Conservation (phyloP, 257 asterid species). For the Lavandula angustifolia region DNA sequence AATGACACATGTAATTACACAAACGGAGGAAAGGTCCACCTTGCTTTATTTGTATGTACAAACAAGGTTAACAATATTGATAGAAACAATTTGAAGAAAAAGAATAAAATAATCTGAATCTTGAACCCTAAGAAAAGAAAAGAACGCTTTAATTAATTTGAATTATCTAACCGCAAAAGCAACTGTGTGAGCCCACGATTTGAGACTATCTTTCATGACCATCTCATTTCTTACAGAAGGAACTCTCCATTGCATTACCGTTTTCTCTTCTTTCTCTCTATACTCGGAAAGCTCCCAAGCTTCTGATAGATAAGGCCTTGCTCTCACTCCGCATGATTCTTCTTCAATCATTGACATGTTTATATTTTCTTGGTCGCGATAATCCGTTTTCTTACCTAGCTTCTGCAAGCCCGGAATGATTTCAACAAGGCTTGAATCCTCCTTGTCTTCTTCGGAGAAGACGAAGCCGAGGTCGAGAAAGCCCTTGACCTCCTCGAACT, state of each 20-base stretch:
- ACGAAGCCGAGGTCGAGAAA: conserved; percentile 80
- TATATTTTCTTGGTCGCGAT: too few relatives aligned
- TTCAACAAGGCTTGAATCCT: conserved; percentile 46
- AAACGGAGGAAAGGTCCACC: background rate
- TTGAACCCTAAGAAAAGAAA: background rate
- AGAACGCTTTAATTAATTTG: background rate
- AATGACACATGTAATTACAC: background rate
- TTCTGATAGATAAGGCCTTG: conserved; percentile 84
- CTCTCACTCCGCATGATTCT: conserved; percentile 18
- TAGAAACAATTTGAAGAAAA: background rate
- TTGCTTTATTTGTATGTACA: conserved; percentile 1
- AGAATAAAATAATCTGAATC: background rate
- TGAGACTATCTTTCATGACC: conserved; percentile 64
- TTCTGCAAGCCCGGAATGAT: conserved; percentile 76
- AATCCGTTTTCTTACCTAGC: conserved; percentile 41
- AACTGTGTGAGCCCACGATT: conserved; percentile 76
- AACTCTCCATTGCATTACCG: conserved; percentile 48
- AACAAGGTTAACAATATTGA: background rate
- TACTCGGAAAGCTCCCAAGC: conserved; percentile 51
- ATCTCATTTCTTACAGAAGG: conserved; percentile 43
- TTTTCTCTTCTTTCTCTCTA: conserved; percentile 26
- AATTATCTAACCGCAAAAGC: conserved; percentile 64
- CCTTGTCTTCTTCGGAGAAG: conserved; percentile 63
- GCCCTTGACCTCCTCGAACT: conserved; percentile 70
- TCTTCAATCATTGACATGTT: too few relatives aligned